Percentiles rank a stretch among this genome's conserved stretches.
These are phyloP conservation scores for Backusella mclennaniae DNA, from an alignment of 192 early-diverging fungal species.

Conservation along the genomic window DNA sequence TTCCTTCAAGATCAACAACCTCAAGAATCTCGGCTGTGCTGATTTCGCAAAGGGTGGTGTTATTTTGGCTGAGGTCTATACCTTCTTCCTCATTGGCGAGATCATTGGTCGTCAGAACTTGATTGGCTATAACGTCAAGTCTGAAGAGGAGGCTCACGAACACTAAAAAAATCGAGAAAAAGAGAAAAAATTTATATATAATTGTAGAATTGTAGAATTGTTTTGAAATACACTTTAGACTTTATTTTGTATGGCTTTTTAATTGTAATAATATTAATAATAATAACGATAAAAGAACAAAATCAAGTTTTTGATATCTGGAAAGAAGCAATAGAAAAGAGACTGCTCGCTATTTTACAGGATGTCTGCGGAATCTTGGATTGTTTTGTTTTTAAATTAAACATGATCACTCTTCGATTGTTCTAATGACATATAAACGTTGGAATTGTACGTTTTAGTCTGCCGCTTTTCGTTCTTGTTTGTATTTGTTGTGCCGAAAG, in stretches of 20 bases:
- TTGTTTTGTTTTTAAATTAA: no score
- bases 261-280: neutral
- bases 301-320: neutral
- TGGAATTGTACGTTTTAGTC: no score
- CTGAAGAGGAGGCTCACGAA: slow-evolving; percentile 8
- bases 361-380: no score
- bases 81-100: slow-evolving; percentile 64
- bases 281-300: neutral
- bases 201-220: neutral
- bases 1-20: slow-evolving; percentile 36
- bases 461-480: neutral
- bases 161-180: neutral
- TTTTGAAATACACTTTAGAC: neutral
- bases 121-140: slow-evolving; percentile 57
- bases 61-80: slow-evolving; percentile 51
- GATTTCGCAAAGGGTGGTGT: slow-evolving; percentile 52
- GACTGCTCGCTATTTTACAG: neutral
- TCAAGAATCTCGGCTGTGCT: slow-evolving; percentile 45
- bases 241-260: neutral
- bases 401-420: no score
- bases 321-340: neutral
- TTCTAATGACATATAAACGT: no score
- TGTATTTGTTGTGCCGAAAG: neutral
- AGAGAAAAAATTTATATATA: neutral
- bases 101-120: slow-evolving; percentile 63